Percentiles rank a stretch among this genome's conserved stretches.
phyloP scores from a whole-genome alignment of 108 stramenopile genomes.

The Schizochytrium sp. region DNA sequence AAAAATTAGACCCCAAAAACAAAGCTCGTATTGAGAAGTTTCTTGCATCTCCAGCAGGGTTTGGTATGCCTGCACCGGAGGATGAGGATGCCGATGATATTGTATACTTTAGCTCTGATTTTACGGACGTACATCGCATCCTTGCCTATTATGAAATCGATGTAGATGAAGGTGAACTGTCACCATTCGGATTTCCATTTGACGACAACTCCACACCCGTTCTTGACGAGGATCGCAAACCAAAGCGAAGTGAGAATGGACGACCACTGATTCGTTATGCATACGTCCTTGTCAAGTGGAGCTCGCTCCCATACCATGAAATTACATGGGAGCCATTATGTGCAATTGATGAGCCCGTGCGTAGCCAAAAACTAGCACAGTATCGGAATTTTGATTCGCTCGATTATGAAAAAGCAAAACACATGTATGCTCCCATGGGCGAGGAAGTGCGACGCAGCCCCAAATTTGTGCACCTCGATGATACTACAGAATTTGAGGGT shows the following conservation, averaged over 20 bases:
- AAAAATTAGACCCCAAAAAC: not conserved
- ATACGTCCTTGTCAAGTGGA: slow-evolving; percentile 56
- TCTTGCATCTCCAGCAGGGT: not conserved
- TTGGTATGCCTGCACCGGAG: not conserved
- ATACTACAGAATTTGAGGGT: slow-evolving; percentile 38
- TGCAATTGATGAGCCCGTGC: slow-evolving; percentile 14
- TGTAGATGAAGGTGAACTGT: not conserved
- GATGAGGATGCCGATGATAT: slow-evolving; percentile 26
- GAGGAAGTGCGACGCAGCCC: not conserved
- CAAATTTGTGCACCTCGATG: slow-evolving; percentile 44
- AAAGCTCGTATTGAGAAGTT: slow-evolving; percentile 25
- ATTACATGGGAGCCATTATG: slow-evolving; percentile 23
- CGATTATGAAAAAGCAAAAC: slow-evolving; percentile 23
- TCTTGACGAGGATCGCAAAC: not conserved
- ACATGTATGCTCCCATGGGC: slow-evolving; percentile 37
- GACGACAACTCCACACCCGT: not conserved
- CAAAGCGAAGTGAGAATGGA: not conserved
- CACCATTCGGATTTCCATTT: slow-evolving; percentile 12
- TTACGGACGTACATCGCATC: slow-evolving; percentile 24
- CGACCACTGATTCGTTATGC: slow-evolving; percentile 12
- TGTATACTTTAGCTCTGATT: slow-evolving; percentile 4
- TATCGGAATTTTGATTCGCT: not conserved
- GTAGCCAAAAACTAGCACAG: slow-evolving; percentile 27
- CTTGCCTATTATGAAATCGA: slow-evolving; percentile 34
- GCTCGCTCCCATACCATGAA: slow-evolving; percentile 8